phyloP scores from a whole-genome alignment of 768 basidiomycete species.

The Plicaturopsis crispa region DNA sequence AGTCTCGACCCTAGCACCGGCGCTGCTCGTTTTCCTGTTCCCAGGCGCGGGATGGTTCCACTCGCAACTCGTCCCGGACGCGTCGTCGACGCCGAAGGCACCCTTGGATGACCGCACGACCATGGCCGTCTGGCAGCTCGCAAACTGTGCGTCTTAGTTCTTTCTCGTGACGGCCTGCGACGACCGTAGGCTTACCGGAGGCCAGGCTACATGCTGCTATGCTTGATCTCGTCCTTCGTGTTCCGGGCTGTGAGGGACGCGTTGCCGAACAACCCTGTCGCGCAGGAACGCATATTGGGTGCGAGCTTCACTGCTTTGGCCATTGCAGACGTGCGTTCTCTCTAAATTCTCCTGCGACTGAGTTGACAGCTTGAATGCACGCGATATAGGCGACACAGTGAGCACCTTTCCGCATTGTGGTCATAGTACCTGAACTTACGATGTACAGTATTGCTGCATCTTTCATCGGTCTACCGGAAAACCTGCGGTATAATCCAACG shows the following conservation, averaged over 20 bases:
- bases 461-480: constrained; percentile 48
- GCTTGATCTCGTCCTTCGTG: constrained; percentile 57
- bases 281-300: constrained; percentile 65
- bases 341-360: neutral
- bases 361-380: constrained; percentile 2
- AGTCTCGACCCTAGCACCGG: constrained; percentile 47
- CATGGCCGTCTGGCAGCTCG: constrained; percentile 64
- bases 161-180: too few relatives aligned
- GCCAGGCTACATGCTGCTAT: constrained; percentile 54
- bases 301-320: constrained; percentile 55
- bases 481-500: constrained; percentile 39
- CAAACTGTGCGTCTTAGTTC: constrained; percentile 48
- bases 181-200: neutral
- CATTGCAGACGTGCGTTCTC: constrained; percentile 56
- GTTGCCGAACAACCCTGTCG: constrained; percentile 43
- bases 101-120: constrained; percentile 40
- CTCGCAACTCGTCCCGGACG: constrained; percentile 51
- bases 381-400: constrained; percentile 51
- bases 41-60: constrained; percentile 66
- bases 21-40: constrained; percentile 43
- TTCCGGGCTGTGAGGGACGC: constrained; percentile 62
- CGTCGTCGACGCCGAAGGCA: constrained; percentile 18
- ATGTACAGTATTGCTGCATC: constrained; percentile 46
- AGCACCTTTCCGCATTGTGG: constrained; percentile 14
- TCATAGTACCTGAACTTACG: constrained; percentile 7